These are phyloP conservation scores for Aspergillus conjunctus DNA, from an alignment of 495 filamentous ascomycete species.

Conservation along the genomic window DNA sequence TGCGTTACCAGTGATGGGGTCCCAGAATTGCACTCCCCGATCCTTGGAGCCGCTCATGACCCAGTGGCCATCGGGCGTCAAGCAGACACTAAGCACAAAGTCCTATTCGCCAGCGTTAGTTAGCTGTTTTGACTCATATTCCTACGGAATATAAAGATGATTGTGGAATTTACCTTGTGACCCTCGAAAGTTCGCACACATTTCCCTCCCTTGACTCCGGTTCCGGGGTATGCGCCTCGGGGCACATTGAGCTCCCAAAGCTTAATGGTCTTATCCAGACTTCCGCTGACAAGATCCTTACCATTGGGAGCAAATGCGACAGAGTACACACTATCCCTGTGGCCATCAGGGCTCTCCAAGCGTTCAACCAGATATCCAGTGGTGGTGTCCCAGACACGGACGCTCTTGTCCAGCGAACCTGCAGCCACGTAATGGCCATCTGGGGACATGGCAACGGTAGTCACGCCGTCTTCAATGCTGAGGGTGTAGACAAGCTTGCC, in stretches of 20 bases:
- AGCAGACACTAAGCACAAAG: conserved; percentile 85
- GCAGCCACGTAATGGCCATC: conserved; percentile 85
- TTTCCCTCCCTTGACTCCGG: conserved; percentile 70
- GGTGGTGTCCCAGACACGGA: conserved; percentile 83
- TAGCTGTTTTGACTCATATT: not conserved
- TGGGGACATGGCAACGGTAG: conserved; percentile 89
- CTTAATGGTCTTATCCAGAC: conserved; percentile 93
- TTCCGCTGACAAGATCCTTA: conserved; percentile 83
- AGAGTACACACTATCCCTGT: conserved; percentile 91
- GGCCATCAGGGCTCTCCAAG: conserved; percentile 81
- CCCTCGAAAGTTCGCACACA: conserved; percentile 90
- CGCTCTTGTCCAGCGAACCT: conserved; percentile 87
- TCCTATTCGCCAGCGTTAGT: conserved; percentile 55
- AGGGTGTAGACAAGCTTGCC: conserved; percentile 73
- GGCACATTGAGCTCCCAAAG: conserved; percentile 85
- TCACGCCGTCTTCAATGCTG: conserved; percentile 87
- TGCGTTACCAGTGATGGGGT: conserved; percentile 80
- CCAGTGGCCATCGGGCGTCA: conserved; percentile 86
- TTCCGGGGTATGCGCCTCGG: conserved; percentile 61
- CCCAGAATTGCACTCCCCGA: conserved; percentile 91
- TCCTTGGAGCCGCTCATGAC: conserved; percentile 92
- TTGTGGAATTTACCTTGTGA: conserved; percentile 67
- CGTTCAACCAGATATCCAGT: conserved; percentile 81
- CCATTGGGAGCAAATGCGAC: conserved; percentile 90
- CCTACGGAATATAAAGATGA: conserved; percentile 5